Evolutionary conservation across 1,139 yeast species (phyloP), one percentile per base, ranked within the genome.

Genomic region (Yamadazyma triangularis): DNA sequence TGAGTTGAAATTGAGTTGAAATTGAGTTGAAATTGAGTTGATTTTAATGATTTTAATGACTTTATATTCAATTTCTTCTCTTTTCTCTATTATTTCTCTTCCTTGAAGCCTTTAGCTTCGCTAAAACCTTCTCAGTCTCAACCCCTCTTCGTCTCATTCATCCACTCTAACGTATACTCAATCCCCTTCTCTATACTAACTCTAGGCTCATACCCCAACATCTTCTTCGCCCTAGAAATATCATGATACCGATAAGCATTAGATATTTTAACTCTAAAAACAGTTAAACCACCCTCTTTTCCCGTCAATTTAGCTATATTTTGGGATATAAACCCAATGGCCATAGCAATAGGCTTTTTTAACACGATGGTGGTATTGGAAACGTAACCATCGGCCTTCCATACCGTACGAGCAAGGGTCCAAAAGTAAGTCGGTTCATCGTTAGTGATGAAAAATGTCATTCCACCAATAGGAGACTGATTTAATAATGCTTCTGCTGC

Each of bases 161-260:
- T 80, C 93, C 96, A 88, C 33, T 79, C 86, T 34, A 88, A 67
- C 2, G 96, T 88, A 41, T 73, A 72, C 39, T 69, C 68, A 43
- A 91, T 86, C 32, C 96, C 98, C 33, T 82, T 77, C 51, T 86
- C 94, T 28, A 91, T 64, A 34, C 70, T 80, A 36, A 88, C 94
- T 15, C 73, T 73, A 20, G 99, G 98, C 40, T 65, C 62, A 56
- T 93, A 93, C 0, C 83, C 95, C 37, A 93, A 67, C 16, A 82
- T 42, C 6, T 60, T 56, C 50, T 87, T 88, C 4, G 98, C 98
- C 57, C 87, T 89, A 19, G 84, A 52, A 39, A 93, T 89, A 53
- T 89, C 87, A 56, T 91, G 96, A 55, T 91, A 93, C 56, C 98
- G 81, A 41, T 76, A 78, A n/a, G 98, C 97, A 58, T 96, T 87